Base-by-base conservation (phyloP, 2,329 filamentous ascomycete genomes). In the Colletotrichum neosansevieriae region DNA sequence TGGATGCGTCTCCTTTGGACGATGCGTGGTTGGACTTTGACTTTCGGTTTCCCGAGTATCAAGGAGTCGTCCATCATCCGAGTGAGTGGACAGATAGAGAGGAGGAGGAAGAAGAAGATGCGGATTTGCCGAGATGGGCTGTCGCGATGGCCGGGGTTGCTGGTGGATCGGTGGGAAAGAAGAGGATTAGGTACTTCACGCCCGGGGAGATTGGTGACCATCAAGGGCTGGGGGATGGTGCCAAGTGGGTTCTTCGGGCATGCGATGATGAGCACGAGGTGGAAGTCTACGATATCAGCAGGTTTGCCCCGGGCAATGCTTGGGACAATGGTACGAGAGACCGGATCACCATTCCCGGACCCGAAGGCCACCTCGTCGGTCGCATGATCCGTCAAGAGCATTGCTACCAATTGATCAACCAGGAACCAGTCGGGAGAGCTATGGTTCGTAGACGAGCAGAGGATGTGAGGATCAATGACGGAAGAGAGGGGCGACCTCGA, bases 131-230 rank as follows among this genome's bases (percentile, higher is more conserved):
- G 6, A 15, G 15, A 7, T 50, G 19, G 34, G 15, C 44, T 3
- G 32, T 51, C 2, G 54, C 36, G 3, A 15, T 19, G 7, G 2
- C 13, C 5, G 62, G 21, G 1, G n/a, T 29, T 29, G 58, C 44
- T 0, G 17, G 3, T 2, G 17, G 40, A 6, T 15, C 17, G 29
- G 15, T n/a, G 1, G n/a, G 4, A 29, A 3, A 24, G 5, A 10
- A 12, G n/a, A 10, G 7, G 15, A 24, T 56, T 10, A 5, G 32
- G 24, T 40, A 57, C 1, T 47, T 57, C 10, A 47, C 60, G 6
- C 29, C 42, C 12, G 60, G 38, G 0, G 42, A 63, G 50, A 49
- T 63, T 11, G 60, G 60, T 9, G 60, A 63, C 3, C 60, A 38
- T 15, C 60, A 63, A 38, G 12, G 13, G 0, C 3, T 56, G 6